A percentile compares a stretch with the other conserved stretches of the same genome.
phyloP scores from a whole-genome alignment of 495 filamentous ascomycete genomes.

The Hypomontagnella monticulosa region DNA sequence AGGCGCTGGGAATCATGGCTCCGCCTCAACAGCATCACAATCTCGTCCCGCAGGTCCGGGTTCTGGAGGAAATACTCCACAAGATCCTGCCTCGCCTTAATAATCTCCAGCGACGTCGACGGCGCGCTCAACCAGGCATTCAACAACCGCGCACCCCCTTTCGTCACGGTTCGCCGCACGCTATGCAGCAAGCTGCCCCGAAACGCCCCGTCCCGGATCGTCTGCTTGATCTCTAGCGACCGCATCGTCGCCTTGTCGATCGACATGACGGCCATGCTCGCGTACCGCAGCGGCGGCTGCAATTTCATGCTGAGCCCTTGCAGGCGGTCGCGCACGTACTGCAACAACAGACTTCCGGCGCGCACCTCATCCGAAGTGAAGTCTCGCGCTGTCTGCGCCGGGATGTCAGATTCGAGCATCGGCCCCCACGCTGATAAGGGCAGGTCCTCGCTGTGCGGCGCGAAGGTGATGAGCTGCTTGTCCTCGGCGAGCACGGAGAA shows the following conservation, averaged over 20 bases:
- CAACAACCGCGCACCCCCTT: constrained; percentile 85
- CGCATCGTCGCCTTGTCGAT: constrained; percentile 93
- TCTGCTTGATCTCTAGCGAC: constrained; percentile 87
- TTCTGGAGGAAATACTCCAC: constrained; percentile 76
- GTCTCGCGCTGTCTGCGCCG: constrained; percentile 50
- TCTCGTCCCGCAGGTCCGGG: constrained; percentile 69
- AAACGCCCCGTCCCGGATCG: constrained; percentile 75
- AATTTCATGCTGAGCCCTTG: constrained; percentile 84
- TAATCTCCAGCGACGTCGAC: constrained; percentile 81
- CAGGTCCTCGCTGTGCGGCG: constrained; percentile 55
- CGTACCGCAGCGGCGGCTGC: constrained; percentile 79
- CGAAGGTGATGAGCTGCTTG: constrained; percentile 66
- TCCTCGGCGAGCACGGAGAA: constrained; percentile 63
- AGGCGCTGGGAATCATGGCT: constrained; percentile 89
- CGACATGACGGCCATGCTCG: constrained; percentile 78
- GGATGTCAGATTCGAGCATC: constrained; percentile 76
- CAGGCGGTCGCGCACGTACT: constrained; percentile 82
- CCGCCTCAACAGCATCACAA: constrained; percentile 72
- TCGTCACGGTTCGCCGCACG: constrained; percentile 87
- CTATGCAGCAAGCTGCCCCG: constrained; percentile 89
- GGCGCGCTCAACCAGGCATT: constrained; percentile 85
- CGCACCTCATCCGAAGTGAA: constrained; percentile 64
- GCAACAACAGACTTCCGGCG: constrained; percentile 79
- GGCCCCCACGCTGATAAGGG: constrained; percentile 73
- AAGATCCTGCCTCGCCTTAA: constrained; percentile 83